phyloP scores from a whole-genome alignment of 768 basidiomycete genomes.

The Cubamyces sp. region DNA sequence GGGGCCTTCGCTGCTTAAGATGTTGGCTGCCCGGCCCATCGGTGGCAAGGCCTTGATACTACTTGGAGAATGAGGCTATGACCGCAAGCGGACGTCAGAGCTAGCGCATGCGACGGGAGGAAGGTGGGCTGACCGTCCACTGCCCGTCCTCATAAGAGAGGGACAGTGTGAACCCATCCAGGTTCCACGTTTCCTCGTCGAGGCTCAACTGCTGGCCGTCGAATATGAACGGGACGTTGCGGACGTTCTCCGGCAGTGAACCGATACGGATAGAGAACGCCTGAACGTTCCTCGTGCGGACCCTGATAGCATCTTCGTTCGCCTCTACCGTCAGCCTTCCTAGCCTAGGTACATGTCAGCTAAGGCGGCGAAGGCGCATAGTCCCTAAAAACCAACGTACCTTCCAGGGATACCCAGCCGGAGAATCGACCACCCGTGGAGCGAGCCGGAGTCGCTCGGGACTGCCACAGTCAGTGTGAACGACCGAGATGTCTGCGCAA shows the following conservation, averaged over 20 bases:
- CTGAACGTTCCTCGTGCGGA: constrained; percentile 34
- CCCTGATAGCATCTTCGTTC: constrained; percentile 2
- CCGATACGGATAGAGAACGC: constrained; percentile 27
- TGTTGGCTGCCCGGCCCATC: constrained; percentile 65
- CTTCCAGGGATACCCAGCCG: constrained; percentile 66
- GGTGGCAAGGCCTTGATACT: constrained; percentile 22
- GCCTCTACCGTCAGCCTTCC: constrained; percentile 41
- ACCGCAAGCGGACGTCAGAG: not conserved
- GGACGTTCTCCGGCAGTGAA: not conserved
- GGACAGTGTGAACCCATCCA: not conserved
- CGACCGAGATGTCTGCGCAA: constrained; percentile 20
- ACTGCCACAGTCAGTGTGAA: constrained; percentile 78
- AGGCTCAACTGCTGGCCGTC: constrained; percentile 14
- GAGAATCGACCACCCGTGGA: constrained; percentile 72
- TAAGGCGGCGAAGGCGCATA: too few species aligned
- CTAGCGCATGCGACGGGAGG: not conserved
- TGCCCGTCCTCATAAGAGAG: constrained; percentile 6
- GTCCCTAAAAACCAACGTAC: constrained; percentile 40
- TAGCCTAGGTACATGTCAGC: constrained; percentile 34
- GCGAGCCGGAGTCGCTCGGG: constrained; percentile 68
- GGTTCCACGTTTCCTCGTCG: constrained; percentile 8
- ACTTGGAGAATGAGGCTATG: constrained; percentile 10
- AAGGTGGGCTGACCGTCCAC: constrained; percentile 15
- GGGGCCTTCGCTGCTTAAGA: constrained; percentile 58
- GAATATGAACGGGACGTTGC: not conserved